A percentile compares a stretch with the other conserved stretches of the same genome.
Evolutionary conservation across 495 filamentous ascomycete species (phyloP).

Genomic region (Rusavskia elegans): DNA sequence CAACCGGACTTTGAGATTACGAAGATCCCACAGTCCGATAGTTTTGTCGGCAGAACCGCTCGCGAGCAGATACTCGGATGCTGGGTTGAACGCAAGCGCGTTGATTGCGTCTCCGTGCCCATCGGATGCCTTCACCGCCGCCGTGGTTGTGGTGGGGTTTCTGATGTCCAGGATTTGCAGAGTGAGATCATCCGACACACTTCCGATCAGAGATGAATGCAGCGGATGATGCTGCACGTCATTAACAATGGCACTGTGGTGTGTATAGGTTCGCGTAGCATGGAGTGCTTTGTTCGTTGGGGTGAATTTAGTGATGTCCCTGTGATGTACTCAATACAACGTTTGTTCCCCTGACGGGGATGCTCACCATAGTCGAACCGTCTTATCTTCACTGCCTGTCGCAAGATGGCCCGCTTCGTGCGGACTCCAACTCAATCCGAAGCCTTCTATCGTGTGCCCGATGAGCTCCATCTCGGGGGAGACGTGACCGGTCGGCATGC

Average conservation of each 20-base stretch:
- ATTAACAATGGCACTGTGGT: slow-evolving; percentile 84
- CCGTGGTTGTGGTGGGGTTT: slow-evolving; percentile 40
- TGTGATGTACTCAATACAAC: slow-evolving; percentile 14
- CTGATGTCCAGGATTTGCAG: slow-evolving; percentile 83
- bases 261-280: slow-evolving; percentile 59
- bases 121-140: slow-evolving; percentile 43
- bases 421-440: slow-evolving; percentile 85
- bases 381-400: slow-evolving; percentile 80
- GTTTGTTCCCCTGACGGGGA: neutral
- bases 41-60: slow-evolving; percentile 91
- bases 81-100: slow-evolving; percentile 81
- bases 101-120: slow-evolving; percentile 87
- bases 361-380: slow-evolving; percentile 73
- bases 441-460: slow-evolving; percentile 86
- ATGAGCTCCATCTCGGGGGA: slow-evolving; percentile 70
- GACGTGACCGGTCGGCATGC: slow-evolving; percentile 49
- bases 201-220: slow-evolving; percentile 67
- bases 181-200: slow-evolving; percentile 88
- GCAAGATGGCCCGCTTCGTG: slow-evolving; percentile 67
- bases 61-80: slow-evolving; percentile 68
- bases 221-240: slow-evolving; percentile 90
- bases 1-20: slow-evolving; percentile 71
- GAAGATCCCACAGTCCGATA: slow-evolving; percentile 88
- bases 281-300: slow-evolving; percentile 54
- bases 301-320: slow-evolving; percentile 62